phyloP scores from a whole-genome alignment of 164 flowering plant genomes.

The Stephania cephalantha region DNA sequence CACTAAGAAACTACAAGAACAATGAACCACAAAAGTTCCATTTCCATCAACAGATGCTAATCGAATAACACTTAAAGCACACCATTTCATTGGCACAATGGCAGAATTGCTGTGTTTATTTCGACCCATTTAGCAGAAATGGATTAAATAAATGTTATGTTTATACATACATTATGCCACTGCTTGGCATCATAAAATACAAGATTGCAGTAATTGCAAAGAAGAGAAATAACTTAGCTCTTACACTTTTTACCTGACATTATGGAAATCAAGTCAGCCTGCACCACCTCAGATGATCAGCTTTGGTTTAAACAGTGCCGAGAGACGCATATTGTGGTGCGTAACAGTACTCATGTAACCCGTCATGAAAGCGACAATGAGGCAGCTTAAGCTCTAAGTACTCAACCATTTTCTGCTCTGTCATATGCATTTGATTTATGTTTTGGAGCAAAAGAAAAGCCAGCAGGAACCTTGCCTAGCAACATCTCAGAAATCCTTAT shows the following conservation, averaged over 20 bases:
- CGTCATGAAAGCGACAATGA: background rate
- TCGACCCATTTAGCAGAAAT: background rate
- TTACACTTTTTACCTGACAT: background rate
- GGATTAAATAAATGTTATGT: background rate
- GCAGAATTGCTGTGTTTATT: too few relatives aligned
- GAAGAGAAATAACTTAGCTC: background rate
- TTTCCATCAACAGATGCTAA: too few relatives aligned
- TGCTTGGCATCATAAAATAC: background rate
- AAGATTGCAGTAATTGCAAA: background rate
- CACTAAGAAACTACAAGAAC: too few relatives aligned
- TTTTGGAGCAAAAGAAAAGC: conserved; percentile 84
- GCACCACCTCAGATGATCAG: background rate
- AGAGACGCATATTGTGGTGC: background rate
- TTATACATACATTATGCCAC: conserved; percentile 1
- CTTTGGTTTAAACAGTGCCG: background rate
- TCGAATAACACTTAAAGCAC: too few relatives aligned
- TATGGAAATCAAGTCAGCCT: background rate
- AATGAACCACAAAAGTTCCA: too few relatives aligned
- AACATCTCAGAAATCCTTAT: conserved; percentile 81
- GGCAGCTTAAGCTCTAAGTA: background rate
- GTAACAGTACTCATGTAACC: background rate
- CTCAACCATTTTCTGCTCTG: conserved; percentile 84
- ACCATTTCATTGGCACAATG: too few relatives aligned
- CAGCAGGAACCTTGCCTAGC: conserved; percentile 90
- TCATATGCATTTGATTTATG: conserved; percentile 98